phyloP scores from a whole-genome alignment of 1,139 yeast species.

The Spencermartinsiella ligniputridi region DNA sequence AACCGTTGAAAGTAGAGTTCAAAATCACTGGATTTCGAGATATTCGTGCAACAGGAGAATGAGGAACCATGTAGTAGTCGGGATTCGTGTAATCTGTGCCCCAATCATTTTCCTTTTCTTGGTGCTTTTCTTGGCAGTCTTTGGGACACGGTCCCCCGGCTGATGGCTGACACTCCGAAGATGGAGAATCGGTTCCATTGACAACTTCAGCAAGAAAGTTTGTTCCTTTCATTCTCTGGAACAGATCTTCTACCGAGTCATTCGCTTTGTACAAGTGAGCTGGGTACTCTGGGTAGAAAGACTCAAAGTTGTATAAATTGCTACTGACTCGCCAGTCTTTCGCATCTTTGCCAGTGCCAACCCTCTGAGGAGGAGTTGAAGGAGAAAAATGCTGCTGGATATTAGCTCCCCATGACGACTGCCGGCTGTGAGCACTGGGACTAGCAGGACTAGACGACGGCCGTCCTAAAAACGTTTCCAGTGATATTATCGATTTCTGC shows the following conservation, averaged over 20 bases:
- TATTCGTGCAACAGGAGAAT: slow-evolving; percentile 25
- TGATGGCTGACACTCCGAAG: too few relatives aligned
- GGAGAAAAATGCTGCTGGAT: background rate
- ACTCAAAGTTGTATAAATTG: slow-evolving; percentile 5
- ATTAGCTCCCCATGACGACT: background rate
- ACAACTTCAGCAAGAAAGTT: slow-evolving; percentile 7
- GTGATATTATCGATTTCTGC: slow-evolving; percentile 21
- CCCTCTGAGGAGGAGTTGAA: background rate
- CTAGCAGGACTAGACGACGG: background rate
- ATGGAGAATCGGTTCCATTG: slow-evolving; percentile 4
- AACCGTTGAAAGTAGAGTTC: slow-evolving; percentile 21
- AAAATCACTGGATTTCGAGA: slow-evolving; percentile 24
- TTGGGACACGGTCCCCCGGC: too few relatives aligned
- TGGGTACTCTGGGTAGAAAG: slow-evolving; percentile 9
- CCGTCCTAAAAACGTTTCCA: slow-evolving; percentile 11
- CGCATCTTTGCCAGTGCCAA: background rate
- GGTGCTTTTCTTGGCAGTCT: background rate
- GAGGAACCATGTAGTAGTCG: slow-evolving; percentile 15
- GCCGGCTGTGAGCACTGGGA: background rate
- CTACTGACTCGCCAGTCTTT: background rate
- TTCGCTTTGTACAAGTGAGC: slow-evolving; percentile 14
- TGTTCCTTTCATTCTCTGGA: slow-evolving; percentile 22
- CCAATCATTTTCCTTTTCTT: slow-evolving; percentile 2
- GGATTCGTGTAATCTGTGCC: background rate
- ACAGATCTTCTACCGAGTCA: slow-evolving; percentile 22